Base-by-base conservation (phyloP, 2,329 filamentous ascomycete genomes). In the Epicoccum sorghinum region DNA sequence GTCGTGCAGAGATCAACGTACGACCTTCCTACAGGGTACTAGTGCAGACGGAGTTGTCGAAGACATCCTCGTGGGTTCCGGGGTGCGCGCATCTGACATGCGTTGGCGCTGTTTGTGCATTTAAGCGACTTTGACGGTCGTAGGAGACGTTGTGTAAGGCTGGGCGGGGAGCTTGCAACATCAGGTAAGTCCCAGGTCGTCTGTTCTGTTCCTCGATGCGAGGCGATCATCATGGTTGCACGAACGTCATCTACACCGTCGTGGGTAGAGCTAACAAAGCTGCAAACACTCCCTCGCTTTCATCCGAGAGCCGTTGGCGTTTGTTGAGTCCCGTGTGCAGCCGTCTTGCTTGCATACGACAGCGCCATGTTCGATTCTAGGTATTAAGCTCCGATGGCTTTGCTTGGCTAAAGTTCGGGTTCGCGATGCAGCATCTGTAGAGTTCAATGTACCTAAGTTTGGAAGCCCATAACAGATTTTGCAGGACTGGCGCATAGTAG, bases 311-410 rank as follows among this genome's bases (percentile, higher is more conserved):
- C 29, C 24, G 24, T 27, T 22, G 52, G 52, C 46, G 52, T 55
- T 55, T 55, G 52, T 55, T 55, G 52, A 49, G 46, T 9, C 22
- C 52, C 45, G 45, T 27, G 5, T 45, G 40, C 45, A 35, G 23
- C 36, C 40, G 45, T 24, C 14, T 33, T 36, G 40, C 44, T 33
- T 13, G 39, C 27, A 5, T 37, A 22, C 27, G 39, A 22, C 27
- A 46, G 46, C 52, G 46, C 52, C 46, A 49, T 42, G 22, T 25
- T 46, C 41, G 24, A 4, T 41, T 45, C 27, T n/a, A 10, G 45
- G 24, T 7, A 37, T 3, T 13, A 13, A 37, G 36, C 45, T 41
- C 23, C 36, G 45, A 36, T 22, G 45, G 39, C 44, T 43, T 53
- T 32, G 44, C 33, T 47, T 42, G 50, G 14, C 50, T 30, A 38